These are phyloP conservation scores for Yamadazyma aaseri DNA, from an alignment of 1,139 yeast species.

Conservation along the genomic window DNA sequence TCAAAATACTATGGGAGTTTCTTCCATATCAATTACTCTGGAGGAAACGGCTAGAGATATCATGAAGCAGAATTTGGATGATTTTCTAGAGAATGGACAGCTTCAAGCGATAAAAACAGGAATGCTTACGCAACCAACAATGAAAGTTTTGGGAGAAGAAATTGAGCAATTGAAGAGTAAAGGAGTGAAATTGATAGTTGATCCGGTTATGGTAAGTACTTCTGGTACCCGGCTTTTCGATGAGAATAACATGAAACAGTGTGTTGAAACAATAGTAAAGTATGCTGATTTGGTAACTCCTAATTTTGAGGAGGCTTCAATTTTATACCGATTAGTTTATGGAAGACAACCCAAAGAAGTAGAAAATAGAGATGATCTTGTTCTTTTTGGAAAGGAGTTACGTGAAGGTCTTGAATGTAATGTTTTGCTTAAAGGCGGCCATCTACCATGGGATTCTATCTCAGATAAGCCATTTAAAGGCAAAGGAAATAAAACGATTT, in stretches of 20 bases:
- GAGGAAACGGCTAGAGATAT: conserved; percentile 42
- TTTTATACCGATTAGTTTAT: conserved; percentile 4
- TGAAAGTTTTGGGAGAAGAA: conserved; percentile 43
- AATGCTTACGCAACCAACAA: conserved; percentile 63
- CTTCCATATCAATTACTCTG: conserved; percentile 47
- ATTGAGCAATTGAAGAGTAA: conserved; percentile 26
- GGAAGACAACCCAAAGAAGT: conserved; percentile 4
- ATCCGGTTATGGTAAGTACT: conserved; percentile 84
- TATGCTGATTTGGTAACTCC: conserved; percentile 73
- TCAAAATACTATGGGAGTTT: conserved; percentile 71
- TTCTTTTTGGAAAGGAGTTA: conserved; percentile 41
- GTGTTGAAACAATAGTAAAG: conserved; percentile 49
- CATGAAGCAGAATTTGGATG: conserved; percentile 57
- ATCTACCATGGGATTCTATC: conserved; percentile 49
- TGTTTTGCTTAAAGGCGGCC: conserved; percentile 83
- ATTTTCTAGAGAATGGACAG: conserved; percentile 44
- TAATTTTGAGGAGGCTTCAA: conserved; percentile 64
- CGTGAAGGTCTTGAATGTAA: conserved; percentile 47
- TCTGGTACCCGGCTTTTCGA: conserved; percentile 63
- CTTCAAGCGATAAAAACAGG: conserved; percentile 80
- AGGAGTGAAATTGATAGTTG: conserved; percentile 53
- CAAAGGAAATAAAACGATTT: conserved; percentile 28
- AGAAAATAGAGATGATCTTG: conserved; percentile 7
- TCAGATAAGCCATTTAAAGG: conserved; percentile 18
- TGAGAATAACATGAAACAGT: conserved; percentile 42